Evolutionary conservation across 176 grass and related monocot genomes (phyloP), one percentile per base, ranked within the genome.

Genomic region (Bolboschoenus planiculmis): DNA sequence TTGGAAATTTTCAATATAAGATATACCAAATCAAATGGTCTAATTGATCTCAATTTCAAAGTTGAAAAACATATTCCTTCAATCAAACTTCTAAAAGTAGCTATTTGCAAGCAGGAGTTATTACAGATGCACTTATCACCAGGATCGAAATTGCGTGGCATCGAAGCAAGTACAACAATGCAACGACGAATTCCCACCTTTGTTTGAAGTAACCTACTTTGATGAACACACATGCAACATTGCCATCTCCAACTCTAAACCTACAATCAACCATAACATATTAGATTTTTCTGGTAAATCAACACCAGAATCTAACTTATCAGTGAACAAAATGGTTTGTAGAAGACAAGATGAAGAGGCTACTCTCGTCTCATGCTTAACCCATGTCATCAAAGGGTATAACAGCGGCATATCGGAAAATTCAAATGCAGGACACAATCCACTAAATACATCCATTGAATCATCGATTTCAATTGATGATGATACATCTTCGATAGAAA

Each of bases 41-140:
- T 26, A 29, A n/a, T 50, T 27, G 35, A 79, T 37, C 51, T 36
- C 27, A 34, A 36, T 56, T 79, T n/a, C 30, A 80, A 59, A 59
- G 14, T 26, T 15, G 8, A 76, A 48, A 51, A 50, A 9, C 21
- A 31, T 31, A 31, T 31, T 29, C 53, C 8, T 31, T 78, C 0
- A n/a, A 78, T 18, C 21, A n/a, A 31, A 53, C 36, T 39, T 68
- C 31, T n/a, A 7, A 77, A 77, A 47, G 31, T 24, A 48, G 67
- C 20, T 20, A 37, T 63, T 51, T 85, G 14, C 76, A 86, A 79
- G 15, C 84, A 86, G 84, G 43, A 43, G 75, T 68, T 86, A 86
- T 56, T 86, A 71, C 59, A 65, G 84, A 86, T 86, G 84, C 84
- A 68, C 84, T 58, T 86, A 86, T 56, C 23, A 59, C 33, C 27